A percentile compares a stretch with the other conserved stretches of the same genome.
Evolutionary conservation across 139 green algal species (phyloP).

Genomic region (Astrephomene gubernaculifera): DNA sequence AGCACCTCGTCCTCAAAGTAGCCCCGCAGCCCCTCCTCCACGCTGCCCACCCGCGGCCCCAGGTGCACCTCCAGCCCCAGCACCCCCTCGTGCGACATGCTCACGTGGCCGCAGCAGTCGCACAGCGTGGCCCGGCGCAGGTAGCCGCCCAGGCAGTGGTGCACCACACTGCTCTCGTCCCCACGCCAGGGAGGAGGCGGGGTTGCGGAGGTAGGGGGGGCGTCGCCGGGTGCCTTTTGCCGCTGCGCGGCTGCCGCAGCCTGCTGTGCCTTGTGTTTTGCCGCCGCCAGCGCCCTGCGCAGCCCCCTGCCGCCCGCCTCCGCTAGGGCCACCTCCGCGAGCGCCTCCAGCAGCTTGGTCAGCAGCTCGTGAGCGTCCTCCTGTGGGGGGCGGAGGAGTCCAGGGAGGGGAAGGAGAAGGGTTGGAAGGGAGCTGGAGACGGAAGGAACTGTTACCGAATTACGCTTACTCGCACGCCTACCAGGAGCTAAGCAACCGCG

Average conservation of each 20-base stretch:
- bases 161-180: constrained; percentile 76
- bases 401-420: neutral
- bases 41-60: constrained; percentile 10
- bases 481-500: too few species aligned
- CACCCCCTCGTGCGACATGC: constrained; percentile 37
- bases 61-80: constrained; percentile 54
- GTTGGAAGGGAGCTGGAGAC: too few species aligned
- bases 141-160: constrained; percentile 77
- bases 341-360: constrained; percentile 41
- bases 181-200: constrained; percentile 29
- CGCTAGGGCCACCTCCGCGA: constrained; percentile 69
- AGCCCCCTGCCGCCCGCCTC: constrained; percentile 61
- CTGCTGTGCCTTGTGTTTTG: neutral
- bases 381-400: neutral
- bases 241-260: neutral
- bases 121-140: constrained; percentile 65
- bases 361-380: constrained; percentile 49
- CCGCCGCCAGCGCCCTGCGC: neutral
- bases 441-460: too few species aligned
- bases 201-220: too few species aligned
- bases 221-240: neutral
- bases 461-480: too few species aligned
- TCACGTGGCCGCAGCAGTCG: constrained; percentile 39
- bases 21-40: constrained; percentile 52
- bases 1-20: constrained; percentile 67